Evolutionary conservation across 1,139 yeast species (phyloP).

Genomic region (Debaryomycetaceae sp.): DNA sequence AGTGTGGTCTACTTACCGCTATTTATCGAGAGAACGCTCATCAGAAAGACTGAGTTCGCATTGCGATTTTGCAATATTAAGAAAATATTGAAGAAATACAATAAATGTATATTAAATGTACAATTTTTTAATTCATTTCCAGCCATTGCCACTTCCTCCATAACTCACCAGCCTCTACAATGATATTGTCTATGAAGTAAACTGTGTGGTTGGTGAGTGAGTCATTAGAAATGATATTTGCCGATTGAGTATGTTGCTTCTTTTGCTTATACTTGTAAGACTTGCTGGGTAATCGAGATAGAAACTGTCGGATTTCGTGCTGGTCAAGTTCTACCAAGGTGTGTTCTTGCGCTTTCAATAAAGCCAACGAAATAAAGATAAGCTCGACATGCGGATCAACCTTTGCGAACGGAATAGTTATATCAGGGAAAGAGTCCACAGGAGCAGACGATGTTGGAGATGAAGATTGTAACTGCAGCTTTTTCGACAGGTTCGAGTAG

Average conservation of each 20-base stretch:
- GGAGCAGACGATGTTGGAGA: slow-evolving; percentile 12
- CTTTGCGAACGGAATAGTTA: slow-evolving; percentile 55
- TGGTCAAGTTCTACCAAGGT: slow-evolving; percentile 83
- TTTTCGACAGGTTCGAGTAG: background rate
- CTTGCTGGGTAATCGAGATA: slow-evolving; percentile 53
- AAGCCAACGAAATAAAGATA: slow-evolving; percentile 71
- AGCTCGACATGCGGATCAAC: slow-evolving; percentile 79
- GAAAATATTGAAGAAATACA: no score
- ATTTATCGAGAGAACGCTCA: no score
- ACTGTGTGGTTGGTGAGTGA: slow-evolving; percentile 32
- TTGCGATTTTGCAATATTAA: no score
- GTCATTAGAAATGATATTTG: slow-evolving; percentile 33
- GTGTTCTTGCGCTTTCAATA: slow-evolving; percentile 75
- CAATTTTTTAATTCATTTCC: slow-evolving; percentile 52
- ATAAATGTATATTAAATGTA: background rate
- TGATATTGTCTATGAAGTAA: slow-evolving; percentile 65
- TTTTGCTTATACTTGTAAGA: slow-evolving; percentile 35
- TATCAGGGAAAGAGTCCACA: slow-evolving; percentile 2
- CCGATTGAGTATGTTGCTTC: slow-evolving; percentile 5
- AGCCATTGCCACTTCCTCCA: slow-evolving; percentile 87
- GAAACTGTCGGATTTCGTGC: slow-evolving; percentile 78
- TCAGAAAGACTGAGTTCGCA: no score
- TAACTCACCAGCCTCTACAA: slow-evolving; percentile 78
- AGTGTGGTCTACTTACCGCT: no score
- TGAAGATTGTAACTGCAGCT: slow-evolving; percentile 8